Percentiles rank a stretch among this genome's conserved stretches.
These are phyloP conservation scores for Candida xyloterini DNA, from an alignment of 805 yeast species.

Conservation along the genomic window DNA sequence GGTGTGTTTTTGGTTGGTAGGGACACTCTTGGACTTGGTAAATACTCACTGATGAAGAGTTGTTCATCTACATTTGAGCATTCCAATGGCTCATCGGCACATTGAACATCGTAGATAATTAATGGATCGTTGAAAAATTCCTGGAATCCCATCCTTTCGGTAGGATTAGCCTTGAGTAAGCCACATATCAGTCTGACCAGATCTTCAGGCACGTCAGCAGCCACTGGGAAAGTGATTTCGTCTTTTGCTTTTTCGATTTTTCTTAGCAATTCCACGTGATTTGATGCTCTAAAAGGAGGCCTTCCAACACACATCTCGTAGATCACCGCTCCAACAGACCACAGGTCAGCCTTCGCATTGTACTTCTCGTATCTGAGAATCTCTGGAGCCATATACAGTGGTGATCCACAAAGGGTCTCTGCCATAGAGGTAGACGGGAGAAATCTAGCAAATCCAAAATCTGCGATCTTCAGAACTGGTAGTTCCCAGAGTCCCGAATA, in stretches of 20 bases:
- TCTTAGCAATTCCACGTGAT: slow-evolving; percentile 84
- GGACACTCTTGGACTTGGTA: slow-evolving; percentile 23
- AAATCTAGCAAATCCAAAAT: slow-evolving; percentile 95
- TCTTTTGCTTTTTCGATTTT: slow-evolving; percentile 83
- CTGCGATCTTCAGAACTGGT: slow-evolving; percentile 91
- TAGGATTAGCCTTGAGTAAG: slow-evolving; percentile 77
- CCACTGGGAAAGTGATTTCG: slow-evolving; percentile 69
- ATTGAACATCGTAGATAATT: slow-evolving; percentile 51
- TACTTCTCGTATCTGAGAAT: slow-evolving; percentile 91
- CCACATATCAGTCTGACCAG: slow-evolving; percentile 70
- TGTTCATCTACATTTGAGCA: slow-evolving; percentile 72
- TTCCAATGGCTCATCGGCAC: slow-evolving; percentile 56
- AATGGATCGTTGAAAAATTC: slow-evolving; percentile 81
- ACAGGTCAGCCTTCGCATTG: slow-evolving; percentile 94
- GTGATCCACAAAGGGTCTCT: slow-evolving; percentile 96
- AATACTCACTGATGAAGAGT: slow-evolving; percentile 81
- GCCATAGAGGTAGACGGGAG: slow-evolving; percentile 92
- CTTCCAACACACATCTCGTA: slow-evolving; percentile 96
- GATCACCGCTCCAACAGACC: slow-evolving; percentile 97
- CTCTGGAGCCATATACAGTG: slow-evolving; percentile 98
- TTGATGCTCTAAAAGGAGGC: slow-evolving; percentile 93
- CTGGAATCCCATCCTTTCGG: slow-evolving; percentile 80
- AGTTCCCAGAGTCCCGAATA: slow-evolving; percentile 83
- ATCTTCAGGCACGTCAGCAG: slow-evolving; percentile 60
- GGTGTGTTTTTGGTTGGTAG: slow-evolving; percentile 9